These are phyloP conservation scores for Termitomyces sp. DNA, from an alignment of 768 basidiomycete species.

Conservation along the genomic window DNA sequence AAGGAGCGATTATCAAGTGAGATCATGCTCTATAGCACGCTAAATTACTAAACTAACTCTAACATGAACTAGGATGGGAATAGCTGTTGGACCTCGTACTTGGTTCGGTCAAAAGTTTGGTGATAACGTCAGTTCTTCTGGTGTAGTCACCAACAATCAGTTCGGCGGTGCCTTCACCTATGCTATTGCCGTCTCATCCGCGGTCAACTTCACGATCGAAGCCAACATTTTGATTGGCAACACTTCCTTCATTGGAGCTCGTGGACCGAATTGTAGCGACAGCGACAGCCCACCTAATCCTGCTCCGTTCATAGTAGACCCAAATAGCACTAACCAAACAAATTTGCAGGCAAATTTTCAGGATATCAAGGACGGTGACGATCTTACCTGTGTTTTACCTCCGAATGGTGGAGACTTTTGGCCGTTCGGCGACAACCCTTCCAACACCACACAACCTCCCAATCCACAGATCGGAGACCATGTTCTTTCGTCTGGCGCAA, in stretches of 20 bases:
- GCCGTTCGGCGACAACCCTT: constrained; percentile 60
- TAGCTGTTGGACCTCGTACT: constrained; percentile 70
- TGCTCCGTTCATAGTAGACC: constrained; percentile 54
- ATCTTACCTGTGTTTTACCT: constrained; percentile 61
- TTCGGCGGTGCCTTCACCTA: constrained; percentile 69
- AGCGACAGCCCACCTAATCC: constrained; percentile 45
- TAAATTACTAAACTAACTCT: not conserved
- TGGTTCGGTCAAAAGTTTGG: constrained; percentile 64
- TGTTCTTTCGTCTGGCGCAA: constrained; percentile 5
- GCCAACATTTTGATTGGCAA: constrained; percentile 60
- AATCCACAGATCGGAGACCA: constrained; percentile 8
- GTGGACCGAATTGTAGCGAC: constrained; percentile 58
- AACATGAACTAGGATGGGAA: constrained; percentile 56
- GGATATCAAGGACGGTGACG: constrained; percentile 45
- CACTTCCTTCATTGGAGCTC: constrained; percentile 68
- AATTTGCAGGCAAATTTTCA: constrained; percentile 50
- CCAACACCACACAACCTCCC: constrained; percentile 10
- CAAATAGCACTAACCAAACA: constrained; percentile 30
- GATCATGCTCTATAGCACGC: constrained; percentile 15
- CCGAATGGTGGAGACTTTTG: constrained; percentile 65
- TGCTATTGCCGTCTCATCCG: constrained; percentile 61
- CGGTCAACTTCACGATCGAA: constrained; percentile 59
- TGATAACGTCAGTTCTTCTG: constrained; percentile 46
- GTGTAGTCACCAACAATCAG: constrained; percentile 49
- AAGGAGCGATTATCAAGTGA: constrained; percentile 68